A percentile compares a stretch with the other conserved stretches of the same genome.
Evolutionary conservation across 768 basidiomycete species (phyloP).

Genomic region (Amanita polypyramis): DNA sequence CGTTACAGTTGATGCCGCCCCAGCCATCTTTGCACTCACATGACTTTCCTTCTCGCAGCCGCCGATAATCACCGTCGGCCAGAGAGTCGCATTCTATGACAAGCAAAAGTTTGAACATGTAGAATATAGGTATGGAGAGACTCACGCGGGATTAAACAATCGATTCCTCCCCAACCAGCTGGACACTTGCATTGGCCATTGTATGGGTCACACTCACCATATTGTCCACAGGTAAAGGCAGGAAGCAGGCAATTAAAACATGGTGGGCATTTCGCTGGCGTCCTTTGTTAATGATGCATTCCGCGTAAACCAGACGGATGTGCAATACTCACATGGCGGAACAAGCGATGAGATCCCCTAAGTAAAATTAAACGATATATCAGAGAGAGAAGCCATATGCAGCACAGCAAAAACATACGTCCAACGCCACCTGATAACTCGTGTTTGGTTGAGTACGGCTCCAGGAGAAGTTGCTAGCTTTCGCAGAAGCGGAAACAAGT

Average conservation of each 20-base stretch:
- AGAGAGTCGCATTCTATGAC: constrained; percentile 84
- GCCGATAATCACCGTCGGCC: constrained; percentile 79
- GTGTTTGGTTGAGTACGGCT: neutral
- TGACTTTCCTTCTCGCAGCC: constrained; percentile 61
- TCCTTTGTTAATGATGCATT: neutral
- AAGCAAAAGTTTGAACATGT: constrained; percentile 6
- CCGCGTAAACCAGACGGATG: neutral
- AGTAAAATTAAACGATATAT: neutral
- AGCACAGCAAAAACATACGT: neutral
- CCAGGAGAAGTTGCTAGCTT: neutral
- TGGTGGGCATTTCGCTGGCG: constrained; percentile 59
- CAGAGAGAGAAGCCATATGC: neutral
- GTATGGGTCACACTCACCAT: constrained; percentile 80
- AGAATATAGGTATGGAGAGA: constrained; percentile 10
- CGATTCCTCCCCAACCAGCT: constrained; percentile 94
- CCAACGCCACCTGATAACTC: neutral
- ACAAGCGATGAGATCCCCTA: constrained; percentile 14
- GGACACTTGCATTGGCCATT: constrained; percentile 97
- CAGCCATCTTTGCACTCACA: constrained; percentile 94
- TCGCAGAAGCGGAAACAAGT: neutral
- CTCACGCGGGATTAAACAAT: constrained; percentile 88
- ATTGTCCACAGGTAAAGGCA: constrained; percentile 87
- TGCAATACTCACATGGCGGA: constrained; percentile 13
- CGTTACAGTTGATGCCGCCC: constrained; percentile 96
- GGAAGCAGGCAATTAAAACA: constrained; percentile 97